These are phyloP conservation scores for Rubroboletus satanas DNA, from an alignment of 768 basidiomycete species.

Conservation along the genomic window DNA sequence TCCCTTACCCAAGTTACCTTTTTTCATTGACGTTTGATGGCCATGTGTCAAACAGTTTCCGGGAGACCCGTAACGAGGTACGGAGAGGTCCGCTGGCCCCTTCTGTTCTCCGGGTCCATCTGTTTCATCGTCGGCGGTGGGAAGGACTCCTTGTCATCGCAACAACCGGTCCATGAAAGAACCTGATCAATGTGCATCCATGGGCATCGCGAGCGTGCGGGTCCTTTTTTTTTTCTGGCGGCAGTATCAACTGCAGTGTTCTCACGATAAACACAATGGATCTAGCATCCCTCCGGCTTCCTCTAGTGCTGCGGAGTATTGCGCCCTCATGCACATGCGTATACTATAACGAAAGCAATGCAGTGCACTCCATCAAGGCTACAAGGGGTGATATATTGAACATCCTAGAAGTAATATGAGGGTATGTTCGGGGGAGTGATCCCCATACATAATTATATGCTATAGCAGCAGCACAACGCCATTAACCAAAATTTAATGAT, in stretches of 20 bases:
- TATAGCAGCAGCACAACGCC: slow-evolving; percentile 1
- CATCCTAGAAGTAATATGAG: slow-evolving; percentile 5
- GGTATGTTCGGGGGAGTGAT: slow-evolving; percentile 11
- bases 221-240: neutral
- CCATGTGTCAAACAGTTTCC: slow-evolving; percentile 21
- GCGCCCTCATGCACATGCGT: neutral
- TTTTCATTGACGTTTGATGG: slow-evolving; percentile 25
- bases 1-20: slow-evolving; percentile 5
- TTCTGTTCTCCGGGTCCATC: slow-evolving; percentile 7
- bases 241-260: neutral
- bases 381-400: slow-evolving; percentile 17
- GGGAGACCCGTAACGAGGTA: slow-evolving; percentile 18
- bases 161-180: slow-evolving; percentile 6
- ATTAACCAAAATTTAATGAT: slow-evolving; percentile 20
- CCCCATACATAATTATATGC: slow-evolving; percentile 20
- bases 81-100: slow-evolving; percentile 14
- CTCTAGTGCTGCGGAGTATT: neutral
- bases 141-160: slow-evolving; percentile 10
- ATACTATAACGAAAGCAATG: neutral
- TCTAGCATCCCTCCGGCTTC: neutral
- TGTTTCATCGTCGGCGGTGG: slow-evolving; percentile 26
- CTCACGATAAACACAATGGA: slow-evolving; percentile 2
- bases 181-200: neutral
- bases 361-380: slow-evolving; percentile 10
- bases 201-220: neutral